Percentiles rank a stretch among this genome's conserved stretches.
These are phyloP conservation scores for Ophiostoma novo-ulmi DNA, from an alignment of 2,329 filamentous ascomycete species.

Conservation along the genomic window DNA sequence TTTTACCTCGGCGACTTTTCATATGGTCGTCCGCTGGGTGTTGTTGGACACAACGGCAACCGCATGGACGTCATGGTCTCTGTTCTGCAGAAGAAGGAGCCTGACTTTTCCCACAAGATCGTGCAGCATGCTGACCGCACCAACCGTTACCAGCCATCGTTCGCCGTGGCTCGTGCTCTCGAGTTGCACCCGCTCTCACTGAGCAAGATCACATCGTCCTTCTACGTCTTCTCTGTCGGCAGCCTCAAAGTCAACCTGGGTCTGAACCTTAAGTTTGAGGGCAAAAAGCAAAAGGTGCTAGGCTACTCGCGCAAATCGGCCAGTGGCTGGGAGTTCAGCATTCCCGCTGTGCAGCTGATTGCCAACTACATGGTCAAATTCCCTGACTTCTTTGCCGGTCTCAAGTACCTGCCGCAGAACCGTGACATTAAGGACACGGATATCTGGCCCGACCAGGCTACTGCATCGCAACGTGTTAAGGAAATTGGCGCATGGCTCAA, in stretches of 20 bases:
- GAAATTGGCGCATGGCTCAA: slow-evolving; percentile 94
- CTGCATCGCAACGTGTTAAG: slow-evolving; percentile 76
- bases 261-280: slow-evolving; percentile 94
- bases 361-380: slow-evolving; percentile 88
- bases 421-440: slow-evolving; percentile 80
- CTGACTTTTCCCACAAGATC: slow-evolving; percentile 73
- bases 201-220: slow-evolving; percentile 94
- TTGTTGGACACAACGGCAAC: slow-evolving; percentile 64
- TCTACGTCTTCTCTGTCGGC: slow-evolving; percentile 71
- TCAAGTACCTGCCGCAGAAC: slow-evolving; percentile 77
- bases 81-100: slow-evolving; percentile 64
- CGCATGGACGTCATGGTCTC: slow-evolving; percentile 78
- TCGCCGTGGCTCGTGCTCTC: slow-evolving; percentile 76
- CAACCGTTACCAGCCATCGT: slow-evolving; percentile 79
- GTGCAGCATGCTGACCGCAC: slow-evolving; percentile 63
- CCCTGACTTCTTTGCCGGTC: slow-evolving; percentile 88
- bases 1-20: slow-evolving; percentile 95
- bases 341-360: slow-evolving; percentile 73
- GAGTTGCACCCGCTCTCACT: slow-evolving; percentile 79
- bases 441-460: slow-evolving; percentile 69
- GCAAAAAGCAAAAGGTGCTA: slow-evolving; percentile 88
- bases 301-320: slow-evolving; percentile 85
- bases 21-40: slow-evolving; percentile 83
- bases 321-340: slow-evolving; percentile 93
- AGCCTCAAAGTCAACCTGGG: slow-evolving; percentile 77